These are phyloP conservation scores for Tetrapisispora fleetii DNA, from an alignment of 805 yeast species.

Conservation along the genomic window DNA sequence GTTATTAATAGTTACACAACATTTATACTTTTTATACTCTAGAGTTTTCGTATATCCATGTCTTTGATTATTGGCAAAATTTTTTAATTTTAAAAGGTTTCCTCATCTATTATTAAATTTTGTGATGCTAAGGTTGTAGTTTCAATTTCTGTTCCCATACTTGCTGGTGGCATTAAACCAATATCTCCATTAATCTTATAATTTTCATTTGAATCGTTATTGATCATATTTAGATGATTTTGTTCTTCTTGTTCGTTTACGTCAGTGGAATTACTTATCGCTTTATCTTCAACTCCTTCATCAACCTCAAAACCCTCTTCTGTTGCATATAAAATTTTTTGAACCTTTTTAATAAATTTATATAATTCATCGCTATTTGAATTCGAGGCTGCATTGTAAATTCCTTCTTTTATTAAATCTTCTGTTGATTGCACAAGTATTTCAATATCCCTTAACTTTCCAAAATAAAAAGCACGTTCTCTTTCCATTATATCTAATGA, in stretches of 20 bases:
- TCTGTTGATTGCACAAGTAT: slow-evolving; percentile 57
- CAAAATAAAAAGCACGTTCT: slow-evolving; percentile 85
- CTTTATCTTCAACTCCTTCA: slow-evolving; percentile 12
- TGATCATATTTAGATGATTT: background rate
- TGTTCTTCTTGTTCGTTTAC: slow-evolving; percentile 32
- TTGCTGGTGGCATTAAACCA: background rate
- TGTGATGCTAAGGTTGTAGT: slow-evolving; percentile 9
- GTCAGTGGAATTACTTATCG: slow-evolving; percentile 12
- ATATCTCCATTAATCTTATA: background rate
- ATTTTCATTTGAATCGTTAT: background rate
- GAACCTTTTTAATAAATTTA: slow-evolving; percentile 50
- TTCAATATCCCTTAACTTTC: slow-evolving; percentile 83
- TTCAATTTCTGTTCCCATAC: background rate
- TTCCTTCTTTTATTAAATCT: slow-evolving; percentile 40
- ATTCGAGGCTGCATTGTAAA: slow-evolving; percentile 22
- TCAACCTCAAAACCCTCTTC: slow-evolving; percentile 75
- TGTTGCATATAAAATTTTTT: slow-evolving; percentile 66
- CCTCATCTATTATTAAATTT: slow-evolving; percentile 28
- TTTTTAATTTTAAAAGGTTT: slow-evolving; percentile 19
- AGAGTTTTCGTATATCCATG: background rate
- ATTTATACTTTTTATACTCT: background rate
- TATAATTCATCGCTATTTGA: slow-evolving; percentile 26
- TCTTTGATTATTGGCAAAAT: background rate
- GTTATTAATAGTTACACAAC: slow-evolving; percentile 1
- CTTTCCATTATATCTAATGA: slow-evolving; percentile 60